Evolutionary conservation across 2,329 filamentous ascomycete species (phyloP), one percentile per base, ranked within the genome.

Genomic region (Zasmidium citrigriseum): DNA sequence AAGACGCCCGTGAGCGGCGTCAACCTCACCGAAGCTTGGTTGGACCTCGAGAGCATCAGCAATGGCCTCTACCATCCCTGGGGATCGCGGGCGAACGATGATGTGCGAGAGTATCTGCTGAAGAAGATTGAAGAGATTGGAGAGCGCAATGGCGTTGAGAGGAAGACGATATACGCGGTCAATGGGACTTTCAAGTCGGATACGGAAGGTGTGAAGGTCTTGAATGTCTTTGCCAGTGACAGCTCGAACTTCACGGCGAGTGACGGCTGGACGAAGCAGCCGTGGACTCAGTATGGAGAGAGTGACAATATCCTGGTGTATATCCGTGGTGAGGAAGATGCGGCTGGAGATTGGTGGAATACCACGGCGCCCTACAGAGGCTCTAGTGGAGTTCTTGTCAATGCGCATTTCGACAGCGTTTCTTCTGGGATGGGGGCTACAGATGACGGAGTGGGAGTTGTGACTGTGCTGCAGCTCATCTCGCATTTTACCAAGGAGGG

Each of bases 361-460:
- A 78, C 50, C 23, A 59, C 60, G 38, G 34, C 59, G 51, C 45
- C 68, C 60, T 59, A 73, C 63, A 45, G 82, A 61, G 82, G 83
- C 9, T 55, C 58, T 60, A 89, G 90, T 18, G 91, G 92, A 27
- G 91, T 96, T 18, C 82, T 99, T 46, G 89, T 98, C 65, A 98
- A 97, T 73, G 93, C 93, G 18, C 95, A 98, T 72, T 96, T 95
- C 71, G 95, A 96, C 76, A 93, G 89, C 58, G 95, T 98, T 4
- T 90, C 92, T 14, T 96, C 92, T 2, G 93, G 91, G 1, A 96
- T 87, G 66, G 95, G 95, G 49, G 93, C 95, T 16, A 98, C 95
- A 2, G 95, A 99, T 70, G 91, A 97, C 73, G 95, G 93, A 7
- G 87, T 96, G 61, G 92, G 92, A 24, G 91, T 96, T 21, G 86